These are phyloP conservation scores for Purshia tridentata DNA, from an alignment of 306 rosid genomes.

Conservation along the genomic window DNA sequence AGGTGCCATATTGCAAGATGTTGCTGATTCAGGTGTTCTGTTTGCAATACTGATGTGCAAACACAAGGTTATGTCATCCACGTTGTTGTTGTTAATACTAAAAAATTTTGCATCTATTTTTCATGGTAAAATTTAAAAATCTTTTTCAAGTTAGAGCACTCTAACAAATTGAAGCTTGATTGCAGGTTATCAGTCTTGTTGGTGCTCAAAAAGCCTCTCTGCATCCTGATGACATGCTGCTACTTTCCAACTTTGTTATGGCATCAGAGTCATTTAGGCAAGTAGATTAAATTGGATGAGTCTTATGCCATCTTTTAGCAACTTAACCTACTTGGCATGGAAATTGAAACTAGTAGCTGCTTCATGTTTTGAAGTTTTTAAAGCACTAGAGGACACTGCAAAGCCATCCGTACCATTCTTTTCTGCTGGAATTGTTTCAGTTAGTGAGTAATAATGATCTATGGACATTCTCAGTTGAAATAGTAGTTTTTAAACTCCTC, in stretches of 20 bases:
- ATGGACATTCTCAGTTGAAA: background rate
- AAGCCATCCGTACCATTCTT: background rate
- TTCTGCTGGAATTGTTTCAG: background rate
- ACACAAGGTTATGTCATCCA: constrained; percentile 62
- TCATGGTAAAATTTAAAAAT: background rate
- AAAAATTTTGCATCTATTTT: background rate
- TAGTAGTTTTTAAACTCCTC: constrained; percentile 12
- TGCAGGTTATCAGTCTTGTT: constrained; percentile 86
- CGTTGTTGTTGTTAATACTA: background rate
- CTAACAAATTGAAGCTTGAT: constrained; percentile 39
- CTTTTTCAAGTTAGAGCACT: constrained; percentile 7
- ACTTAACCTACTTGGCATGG: background rate
- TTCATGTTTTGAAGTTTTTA: background rate
- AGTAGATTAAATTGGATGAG: constrained; percentile 34
- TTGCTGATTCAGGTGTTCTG: constrained; percentile 88
- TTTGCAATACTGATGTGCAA: constrained; percentile 94
- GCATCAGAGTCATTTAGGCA: constrained; percentile 92
- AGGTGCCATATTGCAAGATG: constrained; percentile 85
- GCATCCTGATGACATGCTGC: constrained; percentile 91
- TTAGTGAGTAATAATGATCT: background rate
- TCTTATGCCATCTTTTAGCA: background rate
- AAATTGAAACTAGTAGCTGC: background rate
- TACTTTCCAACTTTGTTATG: constrained; percentile 80
- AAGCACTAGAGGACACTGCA: background rate
- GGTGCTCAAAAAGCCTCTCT: constrained; percentile 98